These are phyloP conservation scores for Papilionanthe hybrid DNA, from an alignment of 116 monocot species.

Conservation along the genomic window DNA sequence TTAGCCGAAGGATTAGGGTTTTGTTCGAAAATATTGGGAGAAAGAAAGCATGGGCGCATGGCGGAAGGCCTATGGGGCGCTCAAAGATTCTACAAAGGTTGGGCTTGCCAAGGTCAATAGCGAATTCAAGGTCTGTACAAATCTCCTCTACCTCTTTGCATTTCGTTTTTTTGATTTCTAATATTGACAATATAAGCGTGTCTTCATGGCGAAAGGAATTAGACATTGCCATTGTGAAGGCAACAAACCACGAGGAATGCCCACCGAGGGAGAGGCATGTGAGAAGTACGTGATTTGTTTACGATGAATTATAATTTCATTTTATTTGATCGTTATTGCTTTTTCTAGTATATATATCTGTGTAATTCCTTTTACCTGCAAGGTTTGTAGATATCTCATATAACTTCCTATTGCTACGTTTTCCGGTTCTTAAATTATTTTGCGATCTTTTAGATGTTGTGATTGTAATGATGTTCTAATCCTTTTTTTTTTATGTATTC, in stretches of 20 bases:
- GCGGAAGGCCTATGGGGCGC: constrained; percentile 89
- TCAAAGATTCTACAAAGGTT: constrained; percentile 96
- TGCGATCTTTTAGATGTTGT: too few relatives aligned
- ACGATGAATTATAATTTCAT: background rate
- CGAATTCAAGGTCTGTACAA: constrained; percentile 73
- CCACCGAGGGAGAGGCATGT: constrained; percentile 84
- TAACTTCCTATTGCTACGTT: too few relatives aligned
- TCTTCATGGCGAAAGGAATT: constrained; percentile 51
- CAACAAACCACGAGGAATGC: constrained; percentile 80
- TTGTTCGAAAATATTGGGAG: background rate
- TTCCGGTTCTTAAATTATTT: too few relatives aligned
- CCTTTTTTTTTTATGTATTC: constrained; percentile 1
- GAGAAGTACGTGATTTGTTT: constrained; percentile 48
- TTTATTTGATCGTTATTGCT: background rate
- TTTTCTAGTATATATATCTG: background rate
- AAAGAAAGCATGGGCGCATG: constrained; percentile 50
- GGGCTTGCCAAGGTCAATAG: constrained; percentile 99
- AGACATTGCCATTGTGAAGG: constrained; percentile 92
- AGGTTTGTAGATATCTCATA: background rate
- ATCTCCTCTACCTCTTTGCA: background rate
- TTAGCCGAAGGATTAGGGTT: background rate
- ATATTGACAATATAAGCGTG: background rate
- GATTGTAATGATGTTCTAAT: too few relatives aligned
- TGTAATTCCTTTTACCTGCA: background rate
- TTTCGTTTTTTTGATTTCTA: background rate